These are phyloP conservation scores for Akebia trifoliata DNA, from an alignment of 164 flowering plant genomes.

Conservation along the genomic window DNA sequence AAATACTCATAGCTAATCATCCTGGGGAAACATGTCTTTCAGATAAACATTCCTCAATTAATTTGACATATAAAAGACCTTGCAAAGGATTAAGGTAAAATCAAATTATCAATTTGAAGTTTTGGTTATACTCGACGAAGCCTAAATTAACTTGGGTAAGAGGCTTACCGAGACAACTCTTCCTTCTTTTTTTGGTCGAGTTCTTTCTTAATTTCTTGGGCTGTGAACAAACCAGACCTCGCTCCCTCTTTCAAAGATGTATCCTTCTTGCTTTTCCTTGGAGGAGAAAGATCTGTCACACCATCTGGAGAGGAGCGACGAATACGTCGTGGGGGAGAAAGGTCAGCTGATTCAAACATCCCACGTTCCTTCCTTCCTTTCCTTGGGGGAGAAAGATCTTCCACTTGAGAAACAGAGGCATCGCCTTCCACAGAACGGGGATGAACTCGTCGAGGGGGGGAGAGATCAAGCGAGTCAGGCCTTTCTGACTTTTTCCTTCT, in stretches of 20 bases:
- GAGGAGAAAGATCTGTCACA: slow-evolving; percentile 57
- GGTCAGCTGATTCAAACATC: slow-evolving; percentile 16
- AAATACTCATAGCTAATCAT: no score
- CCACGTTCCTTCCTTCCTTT: slow-evolving; percentile 22
- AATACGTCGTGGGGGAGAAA: slow-evolving; percentile 23
- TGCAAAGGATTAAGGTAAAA: no score
- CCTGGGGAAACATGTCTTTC: no score
- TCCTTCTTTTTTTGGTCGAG: slow-evolving; percentile 45
- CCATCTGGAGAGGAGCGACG: slow-evolving; percentile 4
- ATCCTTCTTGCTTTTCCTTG: slow-evolving; percentile 48
- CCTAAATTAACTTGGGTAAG: not conserved
- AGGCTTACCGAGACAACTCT: slow-evolving; percentile 50
- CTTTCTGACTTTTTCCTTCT: slow-evolving; percentile 10
- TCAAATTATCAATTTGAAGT: no score
- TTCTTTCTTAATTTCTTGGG: slow-evolving; percentile 57
- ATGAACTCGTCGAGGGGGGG: slow-evolving; percentile 21
- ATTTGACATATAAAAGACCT: no score
- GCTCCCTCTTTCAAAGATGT: slow-evolving; percentile 28
- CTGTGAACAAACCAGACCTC: slow-evolving; percentile 64
- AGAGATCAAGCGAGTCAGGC: slow-evolving; percentile 21
- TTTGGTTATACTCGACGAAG: no score
- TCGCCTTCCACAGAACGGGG: slow-evolving; percentile 8
- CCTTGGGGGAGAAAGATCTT: slow-evolving; percentile 54
- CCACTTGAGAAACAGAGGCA: slow-evolving; percentile 6
- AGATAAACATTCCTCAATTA: no score